Conservation (phyloP, 106 monocot species). For the Platanthera zijinensis region DNA sequence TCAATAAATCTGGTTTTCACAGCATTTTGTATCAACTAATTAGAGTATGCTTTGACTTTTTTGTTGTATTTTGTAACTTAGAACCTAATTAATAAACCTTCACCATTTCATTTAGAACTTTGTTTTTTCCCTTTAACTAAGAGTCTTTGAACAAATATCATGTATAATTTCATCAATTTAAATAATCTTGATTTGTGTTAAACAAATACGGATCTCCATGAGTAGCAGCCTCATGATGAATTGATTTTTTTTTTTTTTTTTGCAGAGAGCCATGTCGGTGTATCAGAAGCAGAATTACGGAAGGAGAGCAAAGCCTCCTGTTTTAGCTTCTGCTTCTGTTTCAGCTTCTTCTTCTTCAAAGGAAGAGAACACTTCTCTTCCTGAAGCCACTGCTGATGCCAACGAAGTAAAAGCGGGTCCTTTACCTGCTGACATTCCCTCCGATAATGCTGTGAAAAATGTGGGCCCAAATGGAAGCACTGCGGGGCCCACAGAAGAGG, state of each 20-base stretch:
- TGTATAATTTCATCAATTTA: neutral
- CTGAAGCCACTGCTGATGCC: neutral
- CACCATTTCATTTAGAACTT: too few relatives aligned
- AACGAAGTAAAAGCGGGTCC: neutral
- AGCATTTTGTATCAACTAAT: neutral
- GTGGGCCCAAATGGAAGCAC: neutral
- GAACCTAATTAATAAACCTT: neutral
- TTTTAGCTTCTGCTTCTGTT: neutral
- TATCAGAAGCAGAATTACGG: neutral
- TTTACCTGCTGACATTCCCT: neutral
- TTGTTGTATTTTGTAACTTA: neutral
- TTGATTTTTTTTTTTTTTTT: neutral
- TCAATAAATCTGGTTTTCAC: neutral
- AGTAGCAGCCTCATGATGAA: neutral
- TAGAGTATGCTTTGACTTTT: neutral
- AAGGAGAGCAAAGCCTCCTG: neutral
- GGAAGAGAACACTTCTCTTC: neutral
- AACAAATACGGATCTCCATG: neutral
- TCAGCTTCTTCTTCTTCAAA: neutral
- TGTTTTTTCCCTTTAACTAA: too few relatives aligned
- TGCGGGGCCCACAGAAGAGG: neutral
- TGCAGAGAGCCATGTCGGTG: conserved; percentile 7
- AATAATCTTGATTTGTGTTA: neutral
- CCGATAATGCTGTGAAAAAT: neutral
- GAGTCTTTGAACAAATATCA: too few relatives aligned